Evolutionary conservation across 768 basidiomycete species (phyloP), one percentile per base, ranked within the genome.

Genomic region (Paxillus involutus): DNA sequence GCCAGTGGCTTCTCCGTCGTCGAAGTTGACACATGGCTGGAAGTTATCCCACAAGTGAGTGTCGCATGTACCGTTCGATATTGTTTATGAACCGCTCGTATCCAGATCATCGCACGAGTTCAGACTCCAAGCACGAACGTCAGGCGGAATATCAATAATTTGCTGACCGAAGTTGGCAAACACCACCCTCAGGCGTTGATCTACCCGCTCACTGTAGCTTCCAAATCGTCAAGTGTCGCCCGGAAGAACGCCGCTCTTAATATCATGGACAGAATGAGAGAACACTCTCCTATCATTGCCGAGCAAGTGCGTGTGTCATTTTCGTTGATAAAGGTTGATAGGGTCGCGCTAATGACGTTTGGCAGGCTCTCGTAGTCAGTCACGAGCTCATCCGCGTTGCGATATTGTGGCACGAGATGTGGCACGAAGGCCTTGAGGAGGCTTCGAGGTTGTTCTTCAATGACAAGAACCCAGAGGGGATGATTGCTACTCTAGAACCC

Each of bases 361-460:
- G 52, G 11, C 56, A 94, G 85, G 95, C 94, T 10, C 75, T 87
- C 44, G 67, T 96, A 24, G 93, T 99, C 70, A 92, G 92, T 66
- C 86, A 90, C 30, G 97, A 99, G 68, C 80, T 99, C 36, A 98
- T 98, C 55, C 88, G 97, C 17, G 92, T 98, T 7, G 96, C 97
- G 7, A 98, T 99, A 56, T 76, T 99, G 11, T 99, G 97, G 97
- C 95, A 98, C 62, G 97, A 99, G 69, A 77, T 94, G 59, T 99
- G 97, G 97, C 94, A 98, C 63, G 97, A 99, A 73, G 94, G 93
- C 16, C 77, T 99, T 19, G 97, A 99, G 73, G 97, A 99, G 71
- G 97, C 97, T 6, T 97, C 95, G 7, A 83, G 97, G 40, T 74
- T 94, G 44, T 99, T 94, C 75, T 99, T 95, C 78, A 94, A 92